Percentiles rank a stretch among this genome's conserved stretches.
Evolutionary conservation across 2,329 filamentous ascomycete genomes (phyloP).

Genomic region (Fusarium xyrophilum): DNA sequence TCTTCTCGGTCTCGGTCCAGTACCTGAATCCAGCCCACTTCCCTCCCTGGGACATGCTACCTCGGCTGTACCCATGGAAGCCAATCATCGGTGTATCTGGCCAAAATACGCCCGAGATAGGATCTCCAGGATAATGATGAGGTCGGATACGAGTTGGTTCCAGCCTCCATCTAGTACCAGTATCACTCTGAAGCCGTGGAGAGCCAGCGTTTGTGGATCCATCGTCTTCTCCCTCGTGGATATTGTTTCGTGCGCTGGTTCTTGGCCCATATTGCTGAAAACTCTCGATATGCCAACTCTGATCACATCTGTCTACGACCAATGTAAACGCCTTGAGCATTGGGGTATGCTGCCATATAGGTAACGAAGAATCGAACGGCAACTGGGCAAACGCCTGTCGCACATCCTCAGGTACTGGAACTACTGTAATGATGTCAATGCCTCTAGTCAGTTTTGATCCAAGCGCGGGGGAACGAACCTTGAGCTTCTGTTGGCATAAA

Average conservation of each 20-base stretch:
- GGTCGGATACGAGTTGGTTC: rapidly evolving
- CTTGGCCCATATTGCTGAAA: not conserved
- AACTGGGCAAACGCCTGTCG: rapidly evolving
- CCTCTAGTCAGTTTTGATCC: not conserved
- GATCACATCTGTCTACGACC: rapidly evolving
- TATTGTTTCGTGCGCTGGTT: not conserved
- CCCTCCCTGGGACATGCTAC: too few relatives aligned
- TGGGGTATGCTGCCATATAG: not conserved
- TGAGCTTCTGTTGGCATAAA: not conserved
- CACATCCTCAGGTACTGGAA: rapidly evolving
- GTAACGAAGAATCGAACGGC: not conserved
- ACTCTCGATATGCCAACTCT: rapidly evolving
- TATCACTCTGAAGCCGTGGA: not conserved
- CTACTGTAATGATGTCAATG: not conserved
- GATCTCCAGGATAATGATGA: not conserved
- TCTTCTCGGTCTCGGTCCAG: not conserved
- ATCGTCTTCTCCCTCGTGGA: not conserved
- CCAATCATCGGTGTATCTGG: rapidly evolving
- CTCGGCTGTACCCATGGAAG: not conserved
- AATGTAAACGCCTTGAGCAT: not conserved
- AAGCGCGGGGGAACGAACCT: not conserved
- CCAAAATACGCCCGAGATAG: rapidly evolving
- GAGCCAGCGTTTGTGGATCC: too few relatives aligned
- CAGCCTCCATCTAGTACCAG: not conserved
- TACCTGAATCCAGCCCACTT: not conserved